Evolutionary conservation across 1,139 yeast genomes (phyloP).

Genomic region (Yamadazyma triangularis): DNA sequence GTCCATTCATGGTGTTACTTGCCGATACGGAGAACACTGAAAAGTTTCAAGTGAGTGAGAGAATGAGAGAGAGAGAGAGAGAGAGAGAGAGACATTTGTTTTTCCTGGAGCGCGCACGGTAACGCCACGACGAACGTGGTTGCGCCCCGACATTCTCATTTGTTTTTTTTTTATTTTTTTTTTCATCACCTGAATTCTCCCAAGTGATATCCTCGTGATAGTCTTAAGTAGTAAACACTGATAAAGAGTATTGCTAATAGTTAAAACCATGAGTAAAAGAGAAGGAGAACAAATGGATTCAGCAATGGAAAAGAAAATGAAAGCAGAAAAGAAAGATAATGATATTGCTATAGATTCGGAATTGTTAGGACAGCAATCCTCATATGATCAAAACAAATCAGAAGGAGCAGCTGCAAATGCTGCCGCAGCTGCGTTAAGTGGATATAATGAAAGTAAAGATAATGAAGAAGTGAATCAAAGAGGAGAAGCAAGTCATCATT

Average conservation of each 20-base stretch:
- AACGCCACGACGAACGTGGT: constrained; percentile 1
- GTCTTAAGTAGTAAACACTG: constrained; percentile 2
- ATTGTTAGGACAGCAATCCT: constrained; percentile 42
- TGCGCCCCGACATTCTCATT: constrained; percentile 1
- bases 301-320: constrained; percentile 6
- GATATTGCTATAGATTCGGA: constrained; percentile 46
- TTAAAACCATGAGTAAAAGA: constrained; percentile 13
- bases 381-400: constrained; percentile 14
- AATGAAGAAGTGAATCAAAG: not conserved
- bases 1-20: too few relatives aligned
- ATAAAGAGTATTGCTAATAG: not conserved
- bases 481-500: not conserved
- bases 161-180: not conserved
- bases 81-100: too few relatives aligned
- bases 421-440: not conserved
- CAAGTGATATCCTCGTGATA: constrained; percentile 12
- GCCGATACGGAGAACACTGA: too few relatives aligned
- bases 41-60: too few relatives aligned
- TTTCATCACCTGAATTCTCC: constrained; percentile 8
- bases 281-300: constrained; percentile 4
- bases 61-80: too few relatives aligned
- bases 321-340: constrained; percentile 27
- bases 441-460: not conserved
- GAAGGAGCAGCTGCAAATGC: not conserved
- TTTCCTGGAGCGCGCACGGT: too few relatives aligned